Evolutionary conservation across 2,329 filamentous ascomycete genomes (phyloP).

Genomic region (Myriosclerotinia scirpicola): DNA sequence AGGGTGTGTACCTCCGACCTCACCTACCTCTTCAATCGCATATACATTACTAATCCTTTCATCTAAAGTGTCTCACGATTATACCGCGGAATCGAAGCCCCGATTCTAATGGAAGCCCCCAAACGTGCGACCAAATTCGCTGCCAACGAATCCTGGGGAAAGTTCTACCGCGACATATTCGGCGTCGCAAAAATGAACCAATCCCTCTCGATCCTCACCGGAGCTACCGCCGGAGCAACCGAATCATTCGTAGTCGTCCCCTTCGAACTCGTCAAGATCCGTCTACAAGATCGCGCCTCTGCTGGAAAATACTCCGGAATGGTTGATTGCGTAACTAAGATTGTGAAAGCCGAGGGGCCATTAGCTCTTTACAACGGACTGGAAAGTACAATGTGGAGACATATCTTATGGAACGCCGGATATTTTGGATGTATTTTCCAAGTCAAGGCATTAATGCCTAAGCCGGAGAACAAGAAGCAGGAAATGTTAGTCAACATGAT

Average conservation of each 20-base stretch:
- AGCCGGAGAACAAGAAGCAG: constrained; percentile 73
- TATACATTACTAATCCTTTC: background rate
- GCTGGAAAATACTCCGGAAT: constrained; percentile 84
- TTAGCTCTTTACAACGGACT: constrained; percentile 95
- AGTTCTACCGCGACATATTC: constrained; percentile 87
- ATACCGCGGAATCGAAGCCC: constrained; percentile 92
- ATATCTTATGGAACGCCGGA: constrained; percentile 89
- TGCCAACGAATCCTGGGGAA: constrained; percentile 97
- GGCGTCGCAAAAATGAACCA: constrained; percentile 87
- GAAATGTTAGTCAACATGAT: constrained; percentile 87
- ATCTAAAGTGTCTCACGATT: constrained; percentile 53
- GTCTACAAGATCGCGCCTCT: constrained; percentile 91
- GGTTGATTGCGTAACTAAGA: constrained; percentile 78
- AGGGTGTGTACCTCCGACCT: constrained; percentile 62
- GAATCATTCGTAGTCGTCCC: constrained; percentile 97
- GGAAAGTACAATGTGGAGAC: constrained; percentile 95
- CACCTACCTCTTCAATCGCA: background rate
- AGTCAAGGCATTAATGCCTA: constrained; percentile 79
- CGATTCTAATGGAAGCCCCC: constrained; percentile 96
- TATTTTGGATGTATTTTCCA: constrained; percentile 99
- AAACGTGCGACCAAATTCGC: constrained; percentile 99
- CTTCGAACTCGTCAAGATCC: constrained; percentile 98
- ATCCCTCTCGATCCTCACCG: constrained; percentile 85
- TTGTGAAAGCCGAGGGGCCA: constrained; percentile 76
- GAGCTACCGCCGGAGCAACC: constrained; percentile 90